phyloP scores from a whole-genome alignment of 2,329 filamentous ascomycete genomes.

The Dichotomopilus funicola region DNA sequence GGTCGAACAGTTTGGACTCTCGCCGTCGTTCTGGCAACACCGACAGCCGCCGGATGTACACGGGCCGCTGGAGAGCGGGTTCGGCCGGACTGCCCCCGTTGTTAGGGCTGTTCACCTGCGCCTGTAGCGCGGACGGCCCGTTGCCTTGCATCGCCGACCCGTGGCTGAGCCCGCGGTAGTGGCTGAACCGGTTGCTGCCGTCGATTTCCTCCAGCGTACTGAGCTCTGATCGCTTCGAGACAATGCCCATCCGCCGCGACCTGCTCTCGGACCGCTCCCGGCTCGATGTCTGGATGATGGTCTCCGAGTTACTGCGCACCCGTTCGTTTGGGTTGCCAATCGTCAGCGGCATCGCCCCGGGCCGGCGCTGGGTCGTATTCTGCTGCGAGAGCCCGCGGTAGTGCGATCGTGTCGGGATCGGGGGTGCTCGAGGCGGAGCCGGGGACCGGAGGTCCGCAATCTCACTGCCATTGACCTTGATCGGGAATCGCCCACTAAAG shows the following conservation, averaged over 20 bases:
- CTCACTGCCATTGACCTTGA: constrained; percentile 69
- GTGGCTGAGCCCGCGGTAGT: constrained; percentile 60
- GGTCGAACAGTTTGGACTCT: constrained; percentile 55
- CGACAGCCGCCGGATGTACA: constrained; percentile 58
- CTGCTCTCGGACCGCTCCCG: constrained; percentile 48
- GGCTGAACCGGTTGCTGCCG: constrained; percentile 58
- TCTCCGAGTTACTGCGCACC: constrained; percentile 59
- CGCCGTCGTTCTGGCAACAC: constrained; percentile 57
- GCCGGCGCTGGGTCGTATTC: constrained; percentile 57
- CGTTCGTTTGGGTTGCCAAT: constrained; percentile 66
- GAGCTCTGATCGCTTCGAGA: constrained; percentile 54
- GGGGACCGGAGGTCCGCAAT: constrained; percentile 62
- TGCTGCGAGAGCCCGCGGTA: constrained; percentile 69
- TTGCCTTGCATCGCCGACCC: constrained; percentile 60
- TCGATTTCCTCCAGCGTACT: constrained; percentile 57
- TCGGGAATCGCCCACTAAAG: constrained; percentile 59
- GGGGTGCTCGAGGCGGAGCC: constrained; percentile 59
- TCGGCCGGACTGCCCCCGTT: constrained; percentile 53
- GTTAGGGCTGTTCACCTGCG: constrained; percentile 47
- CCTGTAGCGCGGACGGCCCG: constrained; percentile 24
- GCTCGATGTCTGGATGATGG: constrained; percentile 43
- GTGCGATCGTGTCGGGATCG: constrained; percentile 75
- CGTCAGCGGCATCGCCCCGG: constrained; percentile 64
- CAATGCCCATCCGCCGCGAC: constrained; percentile 57
- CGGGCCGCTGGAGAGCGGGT: constrained; percentile 49